A percentile compares a stretch with the other conserved stretches of the same genome.
Evolutionary conservation across 1,284 basidiomycete genomes (phyloP).

Genomic region (Psilocybe mexicana): DNA sequence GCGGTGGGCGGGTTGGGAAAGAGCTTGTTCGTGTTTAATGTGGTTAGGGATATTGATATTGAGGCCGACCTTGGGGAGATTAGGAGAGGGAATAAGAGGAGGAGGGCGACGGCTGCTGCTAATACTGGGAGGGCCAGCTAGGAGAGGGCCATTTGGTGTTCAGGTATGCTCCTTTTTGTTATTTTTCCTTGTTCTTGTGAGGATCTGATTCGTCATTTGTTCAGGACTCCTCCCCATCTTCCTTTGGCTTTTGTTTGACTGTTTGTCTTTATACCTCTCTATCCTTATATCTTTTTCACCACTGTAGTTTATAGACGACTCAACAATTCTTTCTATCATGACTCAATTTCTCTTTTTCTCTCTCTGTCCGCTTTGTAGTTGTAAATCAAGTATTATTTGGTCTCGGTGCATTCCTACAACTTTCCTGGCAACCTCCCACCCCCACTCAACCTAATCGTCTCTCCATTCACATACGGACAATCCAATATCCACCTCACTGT

Average conservation of each 20-base stretch:
- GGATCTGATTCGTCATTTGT: no score
- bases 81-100: constrained; percentile 67
- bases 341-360: not conserved
- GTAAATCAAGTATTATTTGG: no score
- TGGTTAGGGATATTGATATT: constrained; percentile 64
- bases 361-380: not conserved
- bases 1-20: constrained; percentile 65
- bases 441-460: constrained; percentile 53
- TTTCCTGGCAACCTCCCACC: constrained; percentile 41
- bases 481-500: constrained; percentile 54
- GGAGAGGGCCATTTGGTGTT: not conserved
- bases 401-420: not conserved
- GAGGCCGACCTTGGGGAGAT: constrained; percentile 77
- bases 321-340: not conserved
- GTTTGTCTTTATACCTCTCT: not conserved
- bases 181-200: not conserved
- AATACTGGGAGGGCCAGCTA: not conserved
- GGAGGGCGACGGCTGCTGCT: constrained; percentile 41
- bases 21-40: constrained; percentile 53
- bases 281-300: not conserved
- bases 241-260: no score
- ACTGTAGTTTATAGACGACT: not conserved
- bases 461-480: constrained; percentile 57
- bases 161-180: not conserved
- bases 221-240: not conserved